Conservation (phyloP, 228 moss, liverwort and hornwort genomes). For the Sphagnum fallax region DNA sequence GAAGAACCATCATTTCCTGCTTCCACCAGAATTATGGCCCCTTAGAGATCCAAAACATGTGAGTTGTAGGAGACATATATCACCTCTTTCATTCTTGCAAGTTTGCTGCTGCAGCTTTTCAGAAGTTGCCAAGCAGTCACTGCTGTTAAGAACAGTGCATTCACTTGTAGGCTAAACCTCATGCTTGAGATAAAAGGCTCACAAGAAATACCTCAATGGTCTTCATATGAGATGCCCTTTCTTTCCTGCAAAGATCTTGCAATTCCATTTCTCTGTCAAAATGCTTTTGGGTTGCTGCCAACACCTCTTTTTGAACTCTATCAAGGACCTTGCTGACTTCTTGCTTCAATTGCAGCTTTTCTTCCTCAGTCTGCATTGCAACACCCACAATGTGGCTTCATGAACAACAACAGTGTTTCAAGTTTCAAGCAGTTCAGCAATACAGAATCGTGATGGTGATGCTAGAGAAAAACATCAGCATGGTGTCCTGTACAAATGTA, state of each 20-base stretch:
- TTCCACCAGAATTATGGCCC: neutral
- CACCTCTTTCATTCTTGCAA: too few relatives aligned
- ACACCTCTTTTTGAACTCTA: constrained; percentile 24
- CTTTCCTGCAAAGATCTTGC: constrained; percentile 30
- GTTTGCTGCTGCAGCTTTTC: too few relatives aligned
- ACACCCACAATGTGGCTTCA: neutral
- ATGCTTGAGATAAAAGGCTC: too few relatives aligned
- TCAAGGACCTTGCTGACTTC: constrained; percentile 27
- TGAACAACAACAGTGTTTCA: neutral
- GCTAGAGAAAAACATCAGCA: too few relatives aligned
- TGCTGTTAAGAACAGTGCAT: too few relatives aligned
- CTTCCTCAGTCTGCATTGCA: constrained; percentile 14
- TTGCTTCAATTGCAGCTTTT: constrained; percentile 16
- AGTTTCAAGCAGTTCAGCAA: too few relatives aligned
- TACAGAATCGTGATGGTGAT: too few relatives aligned
- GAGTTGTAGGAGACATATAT: too few relatives aligned
- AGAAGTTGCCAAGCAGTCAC: too few relatives aligned
- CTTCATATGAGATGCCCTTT: constrained; percentile 28
- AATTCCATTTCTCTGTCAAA: constrained; percentile 33
- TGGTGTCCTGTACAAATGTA: too few relatives aligned
- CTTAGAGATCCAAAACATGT: too few relatives aligned
- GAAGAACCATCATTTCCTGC: constrained; percentile 39
- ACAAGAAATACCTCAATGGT: constrained; percentile 16
- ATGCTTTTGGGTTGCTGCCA: constrained; percentile 28
- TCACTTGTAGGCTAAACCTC: too few relatives aligned